Percentiles rank a stretch among this genome's conserved stretches.
These are phyloP conservation scores for Arachis hypogaea DNA, from an alignment of 306 rosid species.

Conservation along the genomic window DNA sequence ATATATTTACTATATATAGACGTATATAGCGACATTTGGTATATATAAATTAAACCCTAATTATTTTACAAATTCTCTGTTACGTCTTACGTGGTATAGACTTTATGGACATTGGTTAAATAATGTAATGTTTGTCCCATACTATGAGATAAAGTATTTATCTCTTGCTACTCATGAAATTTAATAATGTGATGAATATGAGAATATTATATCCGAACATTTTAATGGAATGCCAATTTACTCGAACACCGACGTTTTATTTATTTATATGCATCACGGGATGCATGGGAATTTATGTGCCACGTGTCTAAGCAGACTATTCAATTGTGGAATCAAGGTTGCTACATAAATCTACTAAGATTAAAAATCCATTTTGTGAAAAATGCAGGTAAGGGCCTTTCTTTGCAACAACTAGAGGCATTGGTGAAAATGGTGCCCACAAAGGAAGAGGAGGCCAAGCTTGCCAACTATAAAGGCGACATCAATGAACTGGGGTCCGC, in stretches of 20 bases:
- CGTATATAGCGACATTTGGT: too few relatives aligned
- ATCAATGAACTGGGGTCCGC: conserved; percentile 84
- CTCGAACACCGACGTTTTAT: conserved; percentile 22
- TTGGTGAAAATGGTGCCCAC: conserved; percentile 87
- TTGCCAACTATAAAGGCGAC: conserved; percentile 72
- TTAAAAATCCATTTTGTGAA: neutral
- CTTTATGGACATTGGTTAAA: too few relatives aligned
- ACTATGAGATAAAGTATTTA: neutral
- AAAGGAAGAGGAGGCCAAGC: conserved; percentile 82
- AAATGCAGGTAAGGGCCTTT: conserved; percentile 71
- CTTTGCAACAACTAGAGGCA: conserved; percentile 86
- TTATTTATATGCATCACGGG: neutral
- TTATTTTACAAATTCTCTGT: too few relatives aligned
- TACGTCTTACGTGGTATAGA: too few relatives aligned
- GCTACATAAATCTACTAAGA: conserved; percentile 6
- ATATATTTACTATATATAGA: too few relatives aligned
- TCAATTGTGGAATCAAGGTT: conserved; percentile 23
- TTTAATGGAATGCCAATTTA: too few relatives aligned
- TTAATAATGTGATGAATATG: neutral
- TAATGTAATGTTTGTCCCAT: conserved; percentile 10
- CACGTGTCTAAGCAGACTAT: conserved; percentile 21
- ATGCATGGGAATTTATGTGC: conserved; percentile 34
- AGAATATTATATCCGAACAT: too few relatives aligned
- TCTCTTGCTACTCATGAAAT: neutral
- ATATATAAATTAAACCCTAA: too few relatives aligned